Evolutionary conservation across 768 basidiomycete species (phyloP).

Genomic region (Tulasnella calospora): DNA sequence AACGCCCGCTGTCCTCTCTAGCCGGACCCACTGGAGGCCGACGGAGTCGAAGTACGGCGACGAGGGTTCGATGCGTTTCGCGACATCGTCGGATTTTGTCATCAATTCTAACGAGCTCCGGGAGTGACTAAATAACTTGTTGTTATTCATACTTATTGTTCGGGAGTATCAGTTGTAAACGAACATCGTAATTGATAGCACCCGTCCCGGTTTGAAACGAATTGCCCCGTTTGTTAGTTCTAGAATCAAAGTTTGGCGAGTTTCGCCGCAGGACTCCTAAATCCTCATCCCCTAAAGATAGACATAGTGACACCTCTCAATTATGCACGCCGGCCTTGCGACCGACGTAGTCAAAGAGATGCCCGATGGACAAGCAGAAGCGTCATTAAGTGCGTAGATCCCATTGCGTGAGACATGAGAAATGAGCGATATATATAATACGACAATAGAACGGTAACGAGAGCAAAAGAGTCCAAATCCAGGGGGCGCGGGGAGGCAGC

Average conservation of each 20-base stretch:
- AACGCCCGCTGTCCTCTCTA: not conserved
- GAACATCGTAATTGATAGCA: no score
- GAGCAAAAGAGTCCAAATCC: not conserved
- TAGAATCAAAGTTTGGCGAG: no score
- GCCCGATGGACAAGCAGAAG: not conserved
- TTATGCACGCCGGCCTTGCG: no score
- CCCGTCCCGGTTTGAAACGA: no score
- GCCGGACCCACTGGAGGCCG: not conserved
- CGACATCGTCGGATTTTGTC: not conserved
- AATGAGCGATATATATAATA: conserved; percentile 10
- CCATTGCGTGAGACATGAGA: not conserved
- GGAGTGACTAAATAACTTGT: not conserved
- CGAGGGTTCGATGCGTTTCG: not conserved
- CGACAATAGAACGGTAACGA: not conserved
- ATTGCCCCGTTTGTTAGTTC: no score
- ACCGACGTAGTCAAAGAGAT: not conserved
- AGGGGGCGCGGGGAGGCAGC: no score
- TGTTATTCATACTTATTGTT: not conserved
- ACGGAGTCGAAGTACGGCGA: not conserved
- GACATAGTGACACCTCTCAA: no score
- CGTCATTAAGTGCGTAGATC: not conserved
- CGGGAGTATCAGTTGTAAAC: no score
- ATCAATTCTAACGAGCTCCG: not conserved
- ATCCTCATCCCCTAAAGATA: no score
- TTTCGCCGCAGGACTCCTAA: no score